Base-by-base conservation (phyloP, 192 early-diverging fungal genomes). In the Gonapodya prolifera region DNA sequence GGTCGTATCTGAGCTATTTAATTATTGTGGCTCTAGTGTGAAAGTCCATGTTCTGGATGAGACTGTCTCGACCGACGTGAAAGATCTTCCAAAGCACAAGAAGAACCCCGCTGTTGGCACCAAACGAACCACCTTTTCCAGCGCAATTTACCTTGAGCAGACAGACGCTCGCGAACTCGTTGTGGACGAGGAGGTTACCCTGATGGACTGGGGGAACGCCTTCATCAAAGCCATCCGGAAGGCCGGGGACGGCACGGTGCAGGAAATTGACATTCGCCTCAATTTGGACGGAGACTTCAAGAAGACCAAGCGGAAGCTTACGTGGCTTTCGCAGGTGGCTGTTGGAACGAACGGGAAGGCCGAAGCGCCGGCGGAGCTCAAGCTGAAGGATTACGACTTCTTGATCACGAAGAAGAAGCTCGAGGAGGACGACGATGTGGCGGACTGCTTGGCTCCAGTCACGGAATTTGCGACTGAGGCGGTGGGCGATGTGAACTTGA, bases 151-250 rank as follows among this genome's bases (percentile, higher is more conserved):
- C 81, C 78, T 99, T 35, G 94, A 93, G 45, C 91, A 92, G 81
- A 92, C 86, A 17, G 98, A 99, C 82, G 95, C 94, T 30, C 89
- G 91, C 75, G 83, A 86, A 33, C 84, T 97, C 30, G 92, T 86
- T 69, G 79, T 89, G 1, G 91, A 89, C 77, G 98, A 99, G 86
- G 96, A 99, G 85, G 89, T 96, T 30, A 99, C 98, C 34, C 84
- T 99, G 76, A 98, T 99, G 96, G 96, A 98, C 87, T 99, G 98
- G 98, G 98, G 98, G 61, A 99, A 99, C 83, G 95, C 92, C 2
- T 87, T 98, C 81, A 90, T 99, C 77, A 86, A 91, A 76, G 81
- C 84, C 16, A 88, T 98, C 76, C 83, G 91, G 71, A 89, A 90
- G 84, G 82, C 35, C 0, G 87, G 86, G 74, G 80, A 81, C 18